Evolutionary conservation across 345 rosid genomes (phyloP).

Genomic region (Pugionium dolabratum): DNA sequence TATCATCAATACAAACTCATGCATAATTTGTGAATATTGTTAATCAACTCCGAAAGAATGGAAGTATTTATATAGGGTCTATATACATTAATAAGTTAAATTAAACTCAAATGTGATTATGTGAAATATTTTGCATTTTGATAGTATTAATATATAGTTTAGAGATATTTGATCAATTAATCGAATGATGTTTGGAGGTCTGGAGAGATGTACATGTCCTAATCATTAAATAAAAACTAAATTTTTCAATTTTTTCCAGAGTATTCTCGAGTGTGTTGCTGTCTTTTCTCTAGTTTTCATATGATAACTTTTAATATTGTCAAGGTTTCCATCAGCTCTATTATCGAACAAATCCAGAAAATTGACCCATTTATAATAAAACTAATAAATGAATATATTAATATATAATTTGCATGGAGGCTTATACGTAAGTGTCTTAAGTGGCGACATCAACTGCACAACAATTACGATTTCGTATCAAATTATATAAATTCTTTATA

Average conservation of each 20-base stretch:
- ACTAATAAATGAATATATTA: conserved; percentile 18
- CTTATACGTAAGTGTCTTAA: conserved; percentile 37
- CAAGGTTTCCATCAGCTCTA: conserved; percentile 33
- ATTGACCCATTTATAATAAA: conserved; percentile 23
- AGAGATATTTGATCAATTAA: conserved; percentile 27
- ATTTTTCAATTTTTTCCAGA: conserved; percentile 21
- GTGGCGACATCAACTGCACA: conserved; percentile 43
- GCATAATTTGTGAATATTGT: not conserved
- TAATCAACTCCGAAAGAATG: not conserved
- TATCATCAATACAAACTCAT: not conserved
- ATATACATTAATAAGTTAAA: not conserved
- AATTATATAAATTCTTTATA: conserved; percentile 25
- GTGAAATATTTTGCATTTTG: not conserved
- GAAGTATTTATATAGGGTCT: not conserved
- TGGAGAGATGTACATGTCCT: not conserved
- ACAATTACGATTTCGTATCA: conserved; percentile 38
- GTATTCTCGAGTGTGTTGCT: conserved; percentile 31
- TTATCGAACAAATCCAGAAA: conserved; percentile 27
- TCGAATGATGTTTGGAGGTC: not conserved
- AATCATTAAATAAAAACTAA: not conserved
- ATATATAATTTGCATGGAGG: conserved; percentile 31
- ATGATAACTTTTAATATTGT: conserved; percentile 28
- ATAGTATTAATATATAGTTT: conserved; percentile 12
- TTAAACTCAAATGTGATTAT: not conserved
- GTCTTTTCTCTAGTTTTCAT: conserved; percentile 21